phyloP scores from a whole-genome alignment of 2,329 filamentous ascomycete genomes.

The Colletotrichum sp. region DNA sequence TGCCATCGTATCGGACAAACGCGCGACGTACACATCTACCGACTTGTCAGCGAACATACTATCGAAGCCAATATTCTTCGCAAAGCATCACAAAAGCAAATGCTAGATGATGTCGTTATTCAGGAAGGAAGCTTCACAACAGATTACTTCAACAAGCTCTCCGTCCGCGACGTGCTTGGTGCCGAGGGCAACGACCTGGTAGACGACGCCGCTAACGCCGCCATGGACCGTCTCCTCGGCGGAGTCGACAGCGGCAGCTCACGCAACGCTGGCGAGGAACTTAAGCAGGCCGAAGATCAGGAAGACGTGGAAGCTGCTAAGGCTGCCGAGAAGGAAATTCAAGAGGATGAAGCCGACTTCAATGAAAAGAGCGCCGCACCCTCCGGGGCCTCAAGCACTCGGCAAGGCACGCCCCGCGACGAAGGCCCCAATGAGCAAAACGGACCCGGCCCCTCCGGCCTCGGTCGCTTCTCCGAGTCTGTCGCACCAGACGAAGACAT shows the following conservation, averaged over 20 bases:
- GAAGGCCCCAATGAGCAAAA: constrained; percentile 35
- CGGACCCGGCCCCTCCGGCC: constrained; percentile 35
- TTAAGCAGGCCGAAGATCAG: constrained; percentile 89
- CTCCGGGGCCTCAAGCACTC: constrained; percentile 55
- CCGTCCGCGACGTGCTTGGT: constrained; percentile 71
- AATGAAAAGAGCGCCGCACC: constrained; percentile 62
- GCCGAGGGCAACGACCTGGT: constrained; percentile 58
- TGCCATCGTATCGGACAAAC: constrained; percentile 98
- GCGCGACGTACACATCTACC: constrained; percentile 96
- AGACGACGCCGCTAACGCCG: constrained; percentile 76
- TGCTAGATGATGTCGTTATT: constrained; percentile 97
- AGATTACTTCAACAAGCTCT: constrained; percentile 88
- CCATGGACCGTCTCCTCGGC: constrained; percentile 86
- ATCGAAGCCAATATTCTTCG: constrained; percentile 98
- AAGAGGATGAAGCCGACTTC: constrained; percentile 86
- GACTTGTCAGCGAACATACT: constrained; percentile 89
- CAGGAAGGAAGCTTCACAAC: constrained; percentile 98
- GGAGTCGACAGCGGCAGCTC: constrained; percentile 65
- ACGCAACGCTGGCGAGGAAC: constrained; percentile 69
- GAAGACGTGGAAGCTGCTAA: constrained; percentile 91
- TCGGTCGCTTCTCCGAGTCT: constrained; percentile 43
- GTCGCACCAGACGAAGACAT: constrained; percentile 40
- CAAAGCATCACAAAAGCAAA: constrained; percentile 96
- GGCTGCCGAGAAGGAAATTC: constrained; percentile 86
- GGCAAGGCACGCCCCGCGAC: constrained; percentile 56